Percentiles rank a stretch among this genome's conserved stretches.
Evolutionary conservation across 2,329 filamentous ascomycete species (phyloP).

Genomic region (Dactylellina cionopaga): DNA sequence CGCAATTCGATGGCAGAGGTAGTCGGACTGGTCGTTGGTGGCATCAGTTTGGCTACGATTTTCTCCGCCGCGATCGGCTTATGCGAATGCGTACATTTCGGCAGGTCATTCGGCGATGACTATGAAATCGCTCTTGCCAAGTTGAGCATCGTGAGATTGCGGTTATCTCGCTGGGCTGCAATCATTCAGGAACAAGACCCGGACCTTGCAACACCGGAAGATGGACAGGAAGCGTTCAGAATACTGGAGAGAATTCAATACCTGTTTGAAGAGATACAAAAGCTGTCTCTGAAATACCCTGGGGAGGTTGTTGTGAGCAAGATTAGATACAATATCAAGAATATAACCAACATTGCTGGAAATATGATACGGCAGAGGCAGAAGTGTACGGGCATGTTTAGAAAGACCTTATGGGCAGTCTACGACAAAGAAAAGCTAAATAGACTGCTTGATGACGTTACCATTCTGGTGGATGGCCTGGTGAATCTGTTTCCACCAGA

Average conservation of each 20-base stretch:
- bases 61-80: conserved; percentile 11
- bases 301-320: neutral
- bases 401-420: conserved; percentile 20
- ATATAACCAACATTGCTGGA: neutral
- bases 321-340: neutral
- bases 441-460: conserved; percentile 9
- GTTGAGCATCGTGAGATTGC: conserved; percentile 18
- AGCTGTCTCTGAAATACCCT: conserved; percentile 5
- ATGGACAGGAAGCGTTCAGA: conserved; percentile 5
- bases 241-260: conserved; percentile 17
- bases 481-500: conserved; percentile 2
- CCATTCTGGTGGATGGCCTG: conserved; percentile 11
- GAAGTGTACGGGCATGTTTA: neutral
- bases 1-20: conserved; percentile 31
- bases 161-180: conserved; percentile 21
- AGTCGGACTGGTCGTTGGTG: conserved; percentile 14
- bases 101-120: conserved; percentile 19
- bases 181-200: neutral
- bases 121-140: conserved; percentile 18
- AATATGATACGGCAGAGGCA: conserved; percentile 7
- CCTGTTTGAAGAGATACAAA: conserved; percentile 1
- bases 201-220: neutral
- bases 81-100: conserved; percentile 21
- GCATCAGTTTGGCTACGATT: conserved; percentile 6
- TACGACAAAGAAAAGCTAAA: conserved; percentile 26